Percentiles rank a stretch among this genome's conserved stretches.
phyloP scores from a whole-genome alignment of 2,329 filamentous ascomycete species.

The Fusarium secorum region DNA sequence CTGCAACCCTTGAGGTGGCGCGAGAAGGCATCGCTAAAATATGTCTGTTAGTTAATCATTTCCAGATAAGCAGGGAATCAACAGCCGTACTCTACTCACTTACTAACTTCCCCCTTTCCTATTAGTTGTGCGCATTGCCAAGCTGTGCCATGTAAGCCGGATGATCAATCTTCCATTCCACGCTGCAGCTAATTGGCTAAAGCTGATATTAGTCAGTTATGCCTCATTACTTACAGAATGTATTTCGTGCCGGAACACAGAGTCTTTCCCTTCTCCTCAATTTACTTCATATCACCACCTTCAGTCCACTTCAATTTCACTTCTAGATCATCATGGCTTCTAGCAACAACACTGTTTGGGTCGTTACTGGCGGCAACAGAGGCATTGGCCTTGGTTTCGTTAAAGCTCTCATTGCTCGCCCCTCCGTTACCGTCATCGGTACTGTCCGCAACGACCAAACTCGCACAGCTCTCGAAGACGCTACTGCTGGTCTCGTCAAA shows the following conservation, averaged over 20 bases:
- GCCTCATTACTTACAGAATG: not conserved
- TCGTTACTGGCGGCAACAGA: constrained; percentile 53
- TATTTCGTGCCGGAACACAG: not conserved
- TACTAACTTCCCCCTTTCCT: fast-evolving
- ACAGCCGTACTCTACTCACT: fast-evolving
- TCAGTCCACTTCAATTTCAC: fast-evolving
- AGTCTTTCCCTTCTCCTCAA: too few species aligned
- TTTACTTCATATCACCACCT: fast-evolving
- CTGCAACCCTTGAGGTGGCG: not conserved
- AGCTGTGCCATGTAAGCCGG: not conserved
- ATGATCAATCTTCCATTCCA: not conserved
- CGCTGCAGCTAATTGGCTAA: fast-evolving
- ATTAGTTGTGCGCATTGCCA: not conserved
- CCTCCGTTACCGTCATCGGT: constrained; percentile 59
- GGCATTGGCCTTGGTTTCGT: constrained; percentile 52
- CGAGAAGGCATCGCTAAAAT: not conserved
- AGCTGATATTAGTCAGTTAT: not conserved
- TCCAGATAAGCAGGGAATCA: not conserved
- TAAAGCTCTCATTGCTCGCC: constrained; percentile 52
- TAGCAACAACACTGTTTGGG: constrained; percentile 43
- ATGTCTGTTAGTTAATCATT: not conserved
- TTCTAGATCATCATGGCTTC: not conserved
- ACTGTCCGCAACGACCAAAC: constrained; percentile 45
- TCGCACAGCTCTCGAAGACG: constrained; percentile 25
- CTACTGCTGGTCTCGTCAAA: constrained; percentile 18